Evolutionary conservation across 345 rosid genomes (phyloP), one percentile per base, ranked within the genome.

Genomic region (Hirschfeldia incana): DNA sequence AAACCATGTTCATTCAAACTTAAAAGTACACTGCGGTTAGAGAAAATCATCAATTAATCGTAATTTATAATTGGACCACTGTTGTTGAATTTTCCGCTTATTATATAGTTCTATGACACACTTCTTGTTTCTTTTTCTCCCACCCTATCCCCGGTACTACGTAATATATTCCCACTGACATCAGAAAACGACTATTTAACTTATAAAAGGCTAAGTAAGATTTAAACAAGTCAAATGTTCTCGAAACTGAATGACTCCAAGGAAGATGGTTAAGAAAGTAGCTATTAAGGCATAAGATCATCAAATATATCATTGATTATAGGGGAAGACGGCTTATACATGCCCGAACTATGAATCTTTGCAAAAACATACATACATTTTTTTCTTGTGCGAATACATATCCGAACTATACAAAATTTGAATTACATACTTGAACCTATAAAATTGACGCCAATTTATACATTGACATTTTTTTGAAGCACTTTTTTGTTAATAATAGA

Each of bases 111-210:
- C 13, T 60, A 8, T 64, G 76, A 57, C 61, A 11, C 65, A 65
- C 49, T 71, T 71, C 21, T 71, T 71, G 61, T 28, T 55, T 64
- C 29, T 64, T 37, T 51, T 70, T 59, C 27, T 37, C 28, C 59
- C 53, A 10, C 28, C 7, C 55, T 71, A 21, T 21, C 67, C 6
- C n/a, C 27, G 13, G 64, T 60, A 30, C 1, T 65, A 39, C 81
- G 72, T 65, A 55, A 71, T 71, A 65, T 55, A 65, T 71, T 70
- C 65, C 1, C 21, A 27, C 28, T 70, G 76, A 33, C 61, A 27
- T 76, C 63, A 63, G 55, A 62, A 62, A 62, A 76, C 68, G 51
- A 46, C 21, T 8, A 37, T 8, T 49, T 26, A 26, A n/a, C 21
- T 39, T 58, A 58, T 4, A 44, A 21, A 29, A 11, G 15, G 8